A percentile compares a stretch with the other conserved stretches of the same genome.
Conservation (phyloP, 257 asterid species). For the Petunia secreta region DNA sequence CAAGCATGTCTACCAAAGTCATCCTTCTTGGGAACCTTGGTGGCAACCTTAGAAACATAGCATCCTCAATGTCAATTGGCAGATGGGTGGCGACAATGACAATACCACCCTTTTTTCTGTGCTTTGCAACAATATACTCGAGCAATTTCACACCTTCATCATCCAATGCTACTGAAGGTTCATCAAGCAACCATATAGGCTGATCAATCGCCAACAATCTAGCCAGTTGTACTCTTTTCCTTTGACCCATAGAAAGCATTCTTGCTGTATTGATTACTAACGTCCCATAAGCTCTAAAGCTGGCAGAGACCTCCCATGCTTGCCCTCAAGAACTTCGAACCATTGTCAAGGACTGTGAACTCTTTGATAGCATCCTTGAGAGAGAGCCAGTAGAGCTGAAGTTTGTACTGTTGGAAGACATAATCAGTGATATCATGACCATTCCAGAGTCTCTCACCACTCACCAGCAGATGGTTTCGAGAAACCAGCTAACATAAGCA, state of each 20-base stretch:
- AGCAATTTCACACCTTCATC: constrained; percentile 73
- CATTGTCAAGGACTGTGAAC: constrained; percentile 82
- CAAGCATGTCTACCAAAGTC: constrained; percentile 68
- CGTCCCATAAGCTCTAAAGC: constrained; percentile 85
- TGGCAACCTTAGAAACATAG: constrained; percentile 60
- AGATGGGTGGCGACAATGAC: constrained; percentile 67
- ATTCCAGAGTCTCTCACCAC: constrained; percentile 81
- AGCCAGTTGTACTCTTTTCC: constrained; percentile 81
- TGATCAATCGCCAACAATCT: constrained; percentile 81
- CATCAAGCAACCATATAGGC: constrained; percentile 91
- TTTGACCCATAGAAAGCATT: constrained; percentile 84
- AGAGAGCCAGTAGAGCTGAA: constrained; percentile 80
- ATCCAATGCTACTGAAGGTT: constrained; percentile 88
- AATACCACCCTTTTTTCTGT: constrained; percentile 78
- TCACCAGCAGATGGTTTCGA: constrained; percentile 84
- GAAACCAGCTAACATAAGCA: constrained; percentile 87
- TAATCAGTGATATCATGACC: constrained; percentile 77
- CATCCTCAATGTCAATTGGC: constrained; percentile 63
- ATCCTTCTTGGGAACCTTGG: constrained; percentile 65
- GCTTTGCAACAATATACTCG: constrained; percentile 66
- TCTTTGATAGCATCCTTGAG: constrained; percentile 76
- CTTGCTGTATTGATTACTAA: constrained; percentile 69
- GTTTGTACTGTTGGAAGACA: constrained; percentile 80
- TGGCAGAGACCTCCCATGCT: constrained; percentile 67
- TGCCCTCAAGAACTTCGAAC: constrained; percentile 90